Evolutionary conservation across 768 basidiomycete species (phyloP), one percentile per base, ranked within the genome.

Genomic region (Pleurotus giganteus): DNA sequence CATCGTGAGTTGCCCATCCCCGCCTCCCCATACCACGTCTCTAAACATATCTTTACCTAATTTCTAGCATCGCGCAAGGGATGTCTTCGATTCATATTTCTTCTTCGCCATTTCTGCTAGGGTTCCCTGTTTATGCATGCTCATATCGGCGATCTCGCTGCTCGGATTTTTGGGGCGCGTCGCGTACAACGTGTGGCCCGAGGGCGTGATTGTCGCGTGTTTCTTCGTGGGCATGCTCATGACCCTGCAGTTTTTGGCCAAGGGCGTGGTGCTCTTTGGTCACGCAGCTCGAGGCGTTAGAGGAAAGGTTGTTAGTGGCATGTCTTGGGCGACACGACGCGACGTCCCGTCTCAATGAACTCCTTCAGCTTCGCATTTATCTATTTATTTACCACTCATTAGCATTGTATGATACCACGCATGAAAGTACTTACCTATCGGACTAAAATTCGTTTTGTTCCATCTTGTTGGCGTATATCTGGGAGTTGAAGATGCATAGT

Each of bases 31-130:
- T 21, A 37, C 55, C 37, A 13, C 21, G 17, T 31, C 31, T 17
- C 43, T n/a, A n/a, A 26, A n/a, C 11, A 17, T 23, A 9, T 23
- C n/a, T 15, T 28, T 53, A 36, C 13, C 29, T 41, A 23, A 46
- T 43, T 27, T 13, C 24, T 47, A 85, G 79, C 57, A 39, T 4
- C 75, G 78, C 23, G 77, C 88, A 0, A 66, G 62, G 6, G 88
- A 88, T 61, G 57, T 89, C 28, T 85, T 82, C 58, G 74, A 71
- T 21, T 75, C 76, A 8, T 86, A 85, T 65, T 73, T 86, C 54
- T 89, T 88, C 71, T 90, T 90, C 66, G 74, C 83, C 26, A 74
- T 90, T 12, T 81, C 84, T 1, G 75, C 87, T 4, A 79, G 86
- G 19, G 69, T 88, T 11, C 88, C 88, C 0, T 76, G 80, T 0